A percentile compares a stretch with the other conserved stretches of the same genome.
Evolutionary conservation across 1,284 basidiomycete genomes (phyloP).

Genomic region (Sanghuangporus sanghuang): DNA sequence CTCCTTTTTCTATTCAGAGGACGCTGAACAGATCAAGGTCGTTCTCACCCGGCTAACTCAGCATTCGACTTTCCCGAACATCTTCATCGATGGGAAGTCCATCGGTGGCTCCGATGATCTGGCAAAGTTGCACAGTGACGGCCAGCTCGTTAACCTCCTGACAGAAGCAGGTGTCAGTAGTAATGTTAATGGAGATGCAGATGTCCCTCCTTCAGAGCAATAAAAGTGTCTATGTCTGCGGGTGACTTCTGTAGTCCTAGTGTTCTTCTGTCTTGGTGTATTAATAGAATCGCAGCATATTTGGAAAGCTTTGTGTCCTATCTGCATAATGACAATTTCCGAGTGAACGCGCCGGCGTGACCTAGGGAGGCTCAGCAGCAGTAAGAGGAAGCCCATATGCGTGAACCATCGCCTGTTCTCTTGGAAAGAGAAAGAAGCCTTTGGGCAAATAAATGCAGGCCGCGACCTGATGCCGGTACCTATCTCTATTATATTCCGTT

Average conservation of each 20-base stretch:
- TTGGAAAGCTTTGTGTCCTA: neutral
- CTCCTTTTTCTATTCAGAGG: conserved; percentile 36
- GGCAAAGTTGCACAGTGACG: conserved; percentile 41
- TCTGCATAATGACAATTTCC: no score
- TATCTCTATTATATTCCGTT: no score
- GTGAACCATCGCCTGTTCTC: no score
- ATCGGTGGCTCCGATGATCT: conserved; percentile 74
- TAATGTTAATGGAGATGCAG: conserved; percentile 1
- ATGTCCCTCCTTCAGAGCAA: neutral
- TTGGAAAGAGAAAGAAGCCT: no score
- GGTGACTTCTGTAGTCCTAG: neutral
- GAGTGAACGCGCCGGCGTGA: no score
- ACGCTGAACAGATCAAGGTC: conserved; percentile 57
- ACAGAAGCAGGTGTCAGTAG: conserved; percentile 20
- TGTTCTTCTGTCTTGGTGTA: neutral
- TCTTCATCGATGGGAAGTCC: conserved; percentile 58
- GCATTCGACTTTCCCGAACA: conserved; percentile 70
- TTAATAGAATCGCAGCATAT: neutral
- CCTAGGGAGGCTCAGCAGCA: no score
- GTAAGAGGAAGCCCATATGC: no score
- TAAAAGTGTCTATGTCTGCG: neutral
- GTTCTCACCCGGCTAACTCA: conserved; percentile 63
- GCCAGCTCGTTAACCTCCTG: conserved; percentile 32
- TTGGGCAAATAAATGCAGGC: no score
- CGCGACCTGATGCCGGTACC: no score